Evolutionary conservation across 2,329 filamentous ascomycete genomes (phyloP).

Genomic region (Arthrobotrys conoides): DNA sequence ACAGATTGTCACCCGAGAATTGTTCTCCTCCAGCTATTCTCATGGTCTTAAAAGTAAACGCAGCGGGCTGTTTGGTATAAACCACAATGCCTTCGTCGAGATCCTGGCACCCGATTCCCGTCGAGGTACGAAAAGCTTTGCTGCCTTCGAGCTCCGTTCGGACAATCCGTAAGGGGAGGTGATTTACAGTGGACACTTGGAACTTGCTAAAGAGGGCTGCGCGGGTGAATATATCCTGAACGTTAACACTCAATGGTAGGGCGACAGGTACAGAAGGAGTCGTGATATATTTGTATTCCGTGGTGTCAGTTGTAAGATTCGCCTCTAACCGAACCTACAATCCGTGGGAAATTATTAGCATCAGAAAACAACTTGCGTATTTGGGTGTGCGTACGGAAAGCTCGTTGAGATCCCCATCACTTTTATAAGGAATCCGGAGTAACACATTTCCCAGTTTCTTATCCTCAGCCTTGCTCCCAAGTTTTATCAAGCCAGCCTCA

Average conservation of each 20-base stretch:
- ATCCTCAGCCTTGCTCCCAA: slow-evolving; percentile 53
- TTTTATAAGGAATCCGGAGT: slow-evolving; percentile 53
- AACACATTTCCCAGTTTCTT: slow-evolving; percentile 65
- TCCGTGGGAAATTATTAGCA: slow-evolving; percentile 75
- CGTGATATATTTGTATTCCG: slow-evolving; percentile 45
- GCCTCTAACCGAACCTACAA: slow-evolving; percentile 68
- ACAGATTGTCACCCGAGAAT: slow-evolving; percentile 69
- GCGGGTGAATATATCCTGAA: slow-evolving; percentile 94
- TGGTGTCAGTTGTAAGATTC: slow-evolving; percentile 29
- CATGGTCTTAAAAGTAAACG: slow-evolving; percentile 44
- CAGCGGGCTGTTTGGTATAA: slow-evolving; percentile 69
- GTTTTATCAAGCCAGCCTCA: slow-evolving; percentile 55
- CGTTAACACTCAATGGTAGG: slow-evolving; percentile 91
- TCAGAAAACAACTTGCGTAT: slow-evolving; percentile 71
- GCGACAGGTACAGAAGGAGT: slow-evolving; percentile 74
- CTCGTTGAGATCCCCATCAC: slow-evolving; percentile 71
- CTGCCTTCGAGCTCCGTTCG: slow-evolving; percentile 80
- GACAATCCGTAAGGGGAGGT: slow-evolving; percentile 81
- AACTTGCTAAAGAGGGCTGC: slow-evolving; percentile 87
- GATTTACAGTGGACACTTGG: slow-evolving; percentile 81
- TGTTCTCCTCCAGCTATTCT: slow-evolving; percentile 59
- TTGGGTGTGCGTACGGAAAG: slow-evolving; percentile 85
- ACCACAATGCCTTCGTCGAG: slow-evolving; percentile 56
- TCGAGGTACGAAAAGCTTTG: slow-evolving; percentile 77
- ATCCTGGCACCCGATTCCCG: slow-evolving; percentile 67